A percentile compares a stretch with the other conserved stretches of the same genome.
Conservation (phyloP, 73 alveolate species). For the Blepharisma stoltei region DNA sequence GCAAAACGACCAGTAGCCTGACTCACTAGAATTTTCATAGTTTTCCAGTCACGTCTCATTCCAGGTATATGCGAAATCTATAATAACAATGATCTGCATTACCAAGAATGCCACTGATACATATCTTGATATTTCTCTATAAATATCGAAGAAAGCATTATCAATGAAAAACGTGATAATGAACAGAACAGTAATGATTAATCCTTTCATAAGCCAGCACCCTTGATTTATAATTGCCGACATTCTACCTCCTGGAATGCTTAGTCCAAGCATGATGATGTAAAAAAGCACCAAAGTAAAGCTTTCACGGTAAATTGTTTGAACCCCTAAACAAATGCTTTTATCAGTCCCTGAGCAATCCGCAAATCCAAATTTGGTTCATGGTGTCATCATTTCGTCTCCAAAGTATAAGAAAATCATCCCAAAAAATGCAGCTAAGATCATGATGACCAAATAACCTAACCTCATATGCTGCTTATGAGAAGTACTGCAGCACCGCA, state of each 20-base stretch:
- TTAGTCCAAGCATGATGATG: background rate
- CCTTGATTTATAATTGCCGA: background rate
- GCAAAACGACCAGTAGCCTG: background rate
- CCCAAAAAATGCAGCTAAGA: background rate
- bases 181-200: background rate
- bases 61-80: background rate
- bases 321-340: background rate
- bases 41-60: background rate
- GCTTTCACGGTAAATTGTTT: constrained; percentile 21
- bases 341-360: constrained; percentile 13
- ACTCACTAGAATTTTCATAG: background rate
- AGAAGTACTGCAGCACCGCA: constrained; percentile 17
- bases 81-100: background rate
- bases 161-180: background rate
- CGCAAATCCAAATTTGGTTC: background rate
- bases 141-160: background rate
- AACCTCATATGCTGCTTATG: constrained; percentile 25
- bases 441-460: background rate
- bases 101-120: background rate
- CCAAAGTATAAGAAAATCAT: constrained; percentile 17
- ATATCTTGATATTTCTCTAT: constrained; percentile 21
- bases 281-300: background rate
- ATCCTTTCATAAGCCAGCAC: constrained; percentile 14
- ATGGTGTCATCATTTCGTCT: background rate
- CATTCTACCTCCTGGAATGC: background rate